Conservation (phyloP, 2,329 filamentous ascomycete species). For the Aspergillus tubingensis region DNA sequence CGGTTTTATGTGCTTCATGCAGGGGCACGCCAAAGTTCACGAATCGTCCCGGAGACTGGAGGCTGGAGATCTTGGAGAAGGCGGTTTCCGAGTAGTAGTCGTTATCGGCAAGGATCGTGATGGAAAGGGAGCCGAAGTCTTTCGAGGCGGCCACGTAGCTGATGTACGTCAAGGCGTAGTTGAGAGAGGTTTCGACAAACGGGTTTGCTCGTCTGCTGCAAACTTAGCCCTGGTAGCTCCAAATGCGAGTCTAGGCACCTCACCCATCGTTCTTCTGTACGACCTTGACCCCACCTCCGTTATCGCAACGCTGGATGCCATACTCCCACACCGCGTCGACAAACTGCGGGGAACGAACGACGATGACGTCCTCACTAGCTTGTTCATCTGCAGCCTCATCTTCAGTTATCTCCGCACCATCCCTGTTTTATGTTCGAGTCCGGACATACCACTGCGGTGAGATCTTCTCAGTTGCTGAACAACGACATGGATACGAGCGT, state of each 20-base stretch:
- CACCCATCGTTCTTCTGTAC: conserved; percentile 59
- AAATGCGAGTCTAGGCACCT: conserved; percentile 9
- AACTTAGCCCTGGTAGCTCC: conserved; percentile 10
- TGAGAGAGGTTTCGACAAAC: conserved; percentile 90
- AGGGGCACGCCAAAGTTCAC: conserved; percentile 75
- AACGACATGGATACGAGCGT: conserved; percentile 64
- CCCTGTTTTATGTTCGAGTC: conserved; percentile 11
- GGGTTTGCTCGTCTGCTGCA: conserved; percentile 64
- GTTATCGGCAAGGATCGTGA: conserved; percentile 91
- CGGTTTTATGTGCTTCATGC: conserved; percentile 85
- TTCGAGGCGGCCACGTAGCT: conserved; percentile 51
- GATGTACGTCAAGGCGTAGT: conserved; percentile 83
- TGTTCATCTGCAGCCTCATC: conserved; percentile 54
- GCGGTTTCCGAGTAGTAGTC: conserved; percentile 87
- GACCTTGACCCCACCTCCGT: conserved; percentile 76
- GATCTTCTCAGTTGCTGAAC: conserved; percentile 55
- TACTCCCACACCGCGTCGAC: conserved; percentile 85
- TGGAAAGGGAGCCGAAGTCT: conserved; percentile 65
- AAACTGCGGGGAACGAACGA: conserved; percentile 92
- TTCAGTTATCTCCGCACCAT: not conserved
- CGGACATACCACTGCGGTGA: conserved; percentile 20
- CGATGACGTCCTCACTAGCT: conserved; percentile 67
- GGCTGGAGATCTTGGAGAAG: conserved; percentile 37
- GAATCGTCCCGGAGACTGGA: conserved; percentile 57
- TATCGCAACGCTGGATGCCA: conserved; percentile 68